Percentiles rank a stretch among this genome's conserved stretches.
Evolutionary conservation across 2,329 filamentous ascomycete genomes (phyloP).

Genomic region (Cladophialophora bantiana): DNA sequence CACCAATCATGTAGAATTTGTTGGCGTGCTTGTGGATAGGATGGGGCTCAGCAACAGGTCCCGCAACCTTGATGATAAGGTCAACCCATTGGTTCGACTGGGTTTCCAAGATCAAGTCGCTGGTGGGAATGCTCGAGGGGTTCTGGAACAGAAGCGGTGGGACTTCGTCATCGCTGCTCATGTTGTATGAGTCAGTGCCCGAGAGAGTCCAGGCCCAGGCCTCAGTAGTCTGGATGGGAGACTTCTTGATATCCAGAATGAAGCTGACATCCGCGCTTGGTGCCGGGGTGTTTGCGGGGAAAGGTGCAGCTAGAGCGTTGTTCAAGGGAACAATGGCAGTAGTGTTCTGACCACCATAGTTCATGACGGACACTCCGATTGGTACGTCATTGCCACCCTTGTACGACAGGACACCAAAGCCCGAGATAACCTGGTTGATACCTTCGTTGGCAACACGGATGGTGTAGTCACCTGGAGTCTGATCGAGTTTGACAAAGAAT

Average conservation of each 20-base stretch:
- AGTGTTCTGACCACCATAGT: slow-evolving; percentile 56
- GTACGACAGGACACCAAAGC: slow-evolving; percentile 59
- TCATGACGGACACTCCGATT: slow-evolving; percentile 55
- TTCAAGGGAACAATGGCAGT: slow-evolving; percentile 55
- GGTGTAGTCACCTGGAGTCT: slow-evolving; percentile 48
- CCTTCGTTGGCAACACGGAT: slow-evolving; percentile 59
- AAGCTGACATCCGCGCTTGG: slow-evolving; percentile 56
- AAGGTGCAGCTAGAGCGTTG: slow-evolving; percentile 54
- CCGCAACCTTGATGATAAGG: slow-evolving; percentile 58
- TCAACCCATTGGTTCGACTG: slow-evolving; percentile 62
- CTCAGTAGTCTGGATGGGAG: slow-evolving; percentile 44
- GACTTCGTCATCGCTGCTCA: slow-evolving; percentile 47
- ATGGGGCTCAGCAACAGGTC: slow-evolving; percentile 61
- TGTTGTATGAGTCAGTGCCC: slow-evolving; percentile 50
- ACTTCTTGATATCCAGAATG: slow-evolving; percentile 44
- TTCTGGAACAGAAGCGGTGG: slow-evolving; percentile 57
- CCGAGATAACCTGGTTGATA: slow-evolving; percentile 63
- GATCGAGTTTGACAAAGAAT: slow-evolving; percentile 52
- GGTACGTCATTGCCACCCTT: slow-evolving; percentile 36
- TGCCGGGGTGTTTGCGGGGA: slow-evolving; percentile 55
- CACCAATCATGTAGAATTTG: slow-evolving; percentile 65
- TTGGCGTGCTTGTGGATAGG: slow-evolving; percentile 71
- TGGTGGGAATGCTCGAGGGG: slow-evolving; percentile 46
- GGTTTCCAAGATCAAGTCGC: slow-evolving; percentile 60
- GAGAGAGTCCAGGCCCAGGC: slow-evolving; percentile 64